phyloP scores from a whole-genome alignment of 495 filamentous ascomycete genomes.

The Penicillium pancosmium region DNA sequence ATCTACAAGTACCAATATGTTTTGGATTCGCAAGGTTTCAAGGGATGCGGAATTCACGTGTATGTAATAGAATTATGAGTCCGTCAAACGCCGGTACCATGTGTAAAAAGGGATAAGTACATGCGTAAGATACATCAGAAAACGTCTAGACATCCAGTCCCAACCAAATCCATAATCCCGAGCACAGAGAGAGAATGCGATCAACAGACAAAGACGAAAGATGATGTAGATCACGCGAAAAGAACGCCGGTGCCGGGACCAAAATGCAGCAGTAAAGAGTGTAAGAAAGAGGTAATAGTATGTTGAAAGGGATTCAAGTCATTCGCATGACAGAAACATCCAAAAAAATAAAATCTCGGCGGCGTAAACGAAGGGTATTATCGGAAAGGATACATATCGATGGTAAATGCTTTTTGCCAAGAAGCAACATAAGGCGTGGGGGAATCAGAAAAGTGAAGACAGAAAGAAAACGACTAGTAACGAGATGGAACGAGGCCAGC shows the following conservation, averaged over 20 bases:
- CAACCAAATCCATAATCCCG: constrained; percentile 7
- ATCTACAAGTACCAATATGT: neutral
- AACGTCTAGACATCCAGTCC: constrained; percentile 11
- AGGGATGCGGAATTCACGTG: constrained; percentile 5
- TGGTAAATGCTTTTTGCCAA: constrained; percentile 24
- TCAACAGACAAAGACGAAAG: neutral
- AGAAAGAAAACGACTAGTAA: constrained; percentile 7
- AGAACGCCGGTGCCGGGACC: neutral
- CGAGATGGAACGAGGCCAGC: constrained; percentile 23
- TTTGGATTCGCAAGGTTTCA: neutral
- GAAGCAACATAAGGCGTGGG: constrained; percentile 5
- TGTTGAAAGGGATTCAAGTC: neutral
- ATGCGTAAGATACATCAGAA: constrained; percentile 14
- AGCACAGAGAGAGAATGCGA: neutral
- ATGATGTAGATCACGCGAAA: neutral
- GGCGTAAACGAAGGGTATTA: constrained; percentile 23
- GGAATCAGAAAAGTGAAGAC: constrained; percentile 2
- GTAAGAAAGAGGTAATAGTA: constrained; percentile 1
- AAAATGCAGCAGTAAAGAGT: constrained; percentile 4
- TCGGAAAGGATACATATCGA: constrained; percentile 26
- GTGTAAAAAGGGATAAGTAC: constrained; percentile 18
- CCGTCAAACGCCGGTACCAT: constrained; percentile 10
- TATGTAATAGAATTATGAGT: constrained; percentile 1
- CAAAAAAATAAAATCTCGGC: constrained; percentile 4
- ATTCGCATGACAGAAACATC: neutral